Evolutionary conservation across 352 stramenopile genomes (phyloP).

Genomic region (Pelagophyceae sp.): DNA sequence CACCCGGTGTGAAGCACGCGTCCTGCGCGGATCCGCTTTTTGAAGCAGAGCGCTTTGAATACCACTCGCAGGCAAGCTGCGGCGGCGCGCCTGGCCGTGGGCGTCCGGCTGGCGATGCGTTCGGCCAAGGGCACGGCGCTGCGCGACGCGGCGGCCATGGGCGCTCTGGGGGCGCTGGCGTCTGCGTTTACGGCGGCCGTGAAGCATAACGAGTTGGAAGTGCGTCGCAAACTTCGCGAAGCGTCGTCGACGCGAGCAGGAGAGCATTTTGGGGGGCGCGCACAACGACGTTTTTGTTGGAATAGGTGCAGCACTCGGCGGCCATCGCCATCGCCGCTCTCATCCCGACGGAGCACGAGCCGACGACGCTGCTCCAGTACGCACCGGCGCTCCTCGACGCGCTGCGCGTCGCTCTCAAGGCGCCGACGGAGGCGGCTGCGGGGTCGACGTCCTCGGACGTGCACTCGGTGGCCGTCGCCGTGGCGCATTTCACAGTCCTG

Average conservation of each 20-base stretch:
- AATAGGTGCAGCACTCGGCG: neutral
- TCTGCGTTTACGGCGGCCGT: neutral
- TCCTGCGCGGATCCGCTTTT: neutral
- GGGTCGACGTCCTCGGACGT: neutral
- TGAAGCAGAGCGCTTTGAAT: neutral
- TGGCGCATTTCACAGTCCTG: slow-evolving; percentile 10
- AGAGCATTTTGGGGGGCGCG: neutral
- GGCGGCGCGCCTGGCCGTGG: neutral
- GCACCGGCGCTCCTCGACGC: neutral
- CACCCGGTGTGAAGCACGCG: neutral
- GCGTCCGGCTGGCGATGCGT: neutral
- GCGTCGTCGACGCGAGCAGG: too few species aligned
- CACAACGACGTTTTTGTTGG: too few species aligned
- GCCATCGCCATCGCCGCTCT: neutral
- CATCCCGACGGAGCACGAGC: neutral
- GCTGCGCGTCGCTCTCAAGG: neutral
- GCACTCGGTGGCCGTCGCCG: slow-evolving; percentile 1
- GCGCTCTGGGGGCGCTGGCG: slow-evolving; percentile 5
- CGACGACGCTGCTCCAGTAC: neutral
- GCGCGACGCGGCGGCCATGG: neutral
- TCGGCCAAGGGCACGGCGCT: neutral
- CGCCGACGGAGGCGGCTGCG: neutral
- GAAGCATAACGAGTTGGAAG: neutral
- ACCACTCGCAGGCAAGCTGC: neutral
- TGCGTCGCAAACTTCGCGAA: too few species aligned